phyloP scores from a whole-genome alignment of 352 stramenopile genomes.

The Pythium brassicae region DNA sequence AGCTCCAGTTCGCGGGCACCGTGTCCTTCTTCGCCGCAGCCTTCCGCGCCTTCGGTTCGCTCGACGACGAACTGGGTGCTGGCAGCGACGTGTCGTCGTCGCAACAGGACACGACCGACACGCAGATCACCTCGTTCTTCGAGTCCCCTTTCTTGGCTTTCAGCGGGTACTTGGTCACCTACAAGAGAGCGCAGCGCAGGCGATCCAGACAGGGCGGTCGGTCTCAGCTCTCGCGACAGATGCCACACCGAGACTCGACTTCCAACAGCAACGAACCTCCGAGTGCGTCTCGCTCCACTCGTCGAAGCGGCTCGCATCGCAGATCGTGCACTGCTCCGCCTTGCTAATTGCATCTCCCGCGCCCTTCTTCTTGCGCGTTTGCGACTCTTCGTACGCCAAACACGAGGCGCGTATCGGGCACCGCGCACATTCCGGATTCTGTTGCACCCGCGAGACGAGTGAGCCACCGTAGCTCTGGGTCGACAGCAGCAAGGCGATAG shows the following conservation, averaged over 20 bases:
- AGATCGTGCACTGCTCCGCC: constrained; percentile 43
- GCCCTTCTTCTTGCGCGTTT: constrained; percentile 7
- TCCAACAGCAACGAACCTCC: constrained; percentile 8
- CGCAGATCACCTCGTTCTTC: constrained; percentile 71
- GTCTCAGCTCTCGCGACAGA: not conserved
- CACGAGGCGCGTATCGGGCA: constrained; percentile 69
- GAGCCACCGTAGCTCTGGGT: not conserved
- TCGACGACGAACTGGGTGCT: not conserved
- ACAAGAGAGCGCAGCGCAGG: not conserved
- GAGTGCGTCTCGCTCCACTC: constrained; percentile 44
- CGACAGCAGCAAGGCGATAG: not conserved
- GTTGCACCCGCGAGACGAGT: not conserved
- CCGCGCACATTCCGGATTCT: constrained; percentile 68
- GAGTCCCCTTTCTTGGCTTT: constrained; percentile 78
- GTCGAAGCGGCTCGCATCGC: constrained; percentile 40
- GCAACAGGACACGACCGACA: constrained; percentile 59
- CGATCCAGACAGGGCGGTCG: not conserved
- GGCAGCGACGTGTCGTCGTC: constrained; percentile 8
- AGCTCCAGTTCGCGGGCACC: constrained; percentile 41
- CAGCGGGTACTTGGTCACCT: constrained; percentile 80
- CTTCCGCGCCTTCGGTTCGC: constrained; percentile 3
- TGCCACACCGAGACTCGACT: no score
- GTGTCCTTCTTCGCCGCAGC: constrained; percentile 4
- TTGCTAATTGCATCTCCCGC: constrained; percentile 4
- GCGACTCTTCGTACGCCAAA: constrained; percentile 59